Evolutionary conservation across 1,139 yeast genomes (phyloP).

Genomic region (Yamadazyma mexicana): DNA sequence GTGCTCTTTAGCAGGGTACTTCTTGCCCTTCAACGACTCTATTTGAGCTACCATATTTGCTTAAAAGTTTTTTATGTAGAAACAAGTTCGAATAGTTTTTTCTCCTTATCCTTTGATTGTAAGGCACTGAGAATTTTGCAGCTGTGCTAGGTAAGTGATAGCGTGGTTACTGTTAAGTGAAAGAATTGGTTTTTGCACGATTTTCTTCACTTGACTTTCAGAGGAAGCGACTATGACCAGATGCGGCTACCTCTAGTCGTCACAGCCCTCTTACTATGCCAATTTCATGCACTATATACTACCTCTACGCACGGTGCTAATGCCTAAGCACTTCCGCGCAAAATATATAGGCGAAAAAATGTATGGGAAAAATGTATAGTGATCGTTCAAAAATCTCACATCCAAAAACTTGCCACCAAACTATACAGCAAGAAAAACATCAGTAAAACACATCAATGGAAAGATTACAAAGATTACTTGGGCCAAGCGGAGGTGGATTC

Average conservation of each 20-base stretch:
- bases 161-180: too few relatives aligned
- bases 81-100: neutral
- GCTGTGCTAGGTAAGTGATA: neutral
- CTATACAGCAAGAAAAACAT: neutral
- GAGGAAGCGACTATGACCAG: too few relatives aligned
- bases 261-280: too few relatives aligned
- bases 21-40: slow-evolving; percentile 29
- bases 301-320: too few relatives aligned
- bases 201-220: too few relatives aligned
- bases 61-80: neutral
- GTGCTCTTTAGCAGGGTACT: slow-evolving; percentile 78
- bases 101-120: neutral
- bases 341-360: neutral
- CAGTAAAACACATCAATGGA: slow-evolving; percentile 45
- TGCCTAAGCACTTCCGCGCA: too few relatives aligned
- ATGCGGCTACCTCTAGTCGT: too few relatives aligned
- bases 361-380: neutral
- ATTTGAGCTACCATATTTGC: slow-evolving; percentile 11
- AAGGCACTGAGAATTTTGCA: slow-evolving; percentile 5
- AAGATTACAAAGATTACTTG: slow-evolving; percentile 71
- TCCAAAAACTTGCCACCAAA: slow-evolving; percentile 9
- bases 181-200: too few relatives aligned
- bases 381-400: slow-evolving; percentile 2
- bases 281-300: too few relatives aligned
- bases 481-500: slow-evolving; percentile 59